Conservation (phyloP, 1,284 basidiomycete genomes). For the Lignosus rhinocerotis region DNA sequence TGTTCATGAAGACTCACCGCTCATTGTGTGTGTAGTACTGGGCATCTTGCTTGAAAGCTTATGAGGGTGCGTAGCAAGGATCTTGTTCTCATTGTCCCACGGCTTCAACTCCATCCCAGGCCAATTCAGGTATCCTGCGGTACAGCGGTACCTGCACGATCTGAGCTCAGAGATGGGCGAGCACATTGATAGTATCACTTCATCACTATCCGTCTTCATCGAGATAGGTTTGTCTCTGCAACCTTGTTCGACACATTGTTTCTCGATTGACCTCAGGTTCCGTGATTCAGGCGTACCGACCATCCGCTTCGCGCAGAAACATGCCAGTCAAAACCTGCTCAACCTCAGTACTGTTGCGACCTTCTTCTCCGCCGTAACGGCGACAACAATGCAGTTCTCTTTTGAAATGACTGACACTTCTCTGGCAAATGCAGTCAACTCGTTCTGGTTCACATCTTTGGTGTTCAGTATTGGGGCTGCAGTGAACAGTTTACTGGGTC, state of each 20-base stretch:
- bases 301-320: constrained; percentile 73
- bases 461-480: constrained; percentile 78
- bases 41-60: constrained; percentile 66
- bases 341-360: constrained; percentile 76
- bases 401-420: constrained; percentile 38
- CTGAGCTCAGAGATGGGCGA: constrained; percentile 67
- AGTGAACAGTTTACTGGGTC: constrained; percentile 69
- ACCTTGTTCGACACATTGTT: background rate
- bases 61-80: constrained; percentile 44
- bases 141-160: constrained; percentile 73
- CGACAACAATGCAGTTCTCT: constrained; percentile 70
- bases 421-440: constrained; percentile 58
- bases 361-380: constrained; percentile 77
- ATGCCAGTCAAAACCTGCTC: constrained; percentile 64
- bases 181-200: constrained; percentile 66
- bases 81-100: background rate
- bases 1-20: constrained; percentile 4
- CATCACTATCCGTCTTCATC: constrained; percentile 66
- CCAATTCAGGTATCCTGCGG: constrained; percentile 68
- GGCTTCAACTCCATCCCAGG: constrained; percentile 37
- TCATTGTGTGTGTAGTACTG: constrained; percentile 49
- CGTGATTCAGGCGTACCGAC: constrained; percentile 59
- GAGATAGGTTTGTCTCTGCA: constrained; percentile 57
- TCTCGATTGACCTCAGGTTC: constrained; percentile 4
- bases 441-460: constrained; percentile 72